Base-by-base conservation (phyloP, 441 rosid species). In the Mallotus repandus region DNA sequence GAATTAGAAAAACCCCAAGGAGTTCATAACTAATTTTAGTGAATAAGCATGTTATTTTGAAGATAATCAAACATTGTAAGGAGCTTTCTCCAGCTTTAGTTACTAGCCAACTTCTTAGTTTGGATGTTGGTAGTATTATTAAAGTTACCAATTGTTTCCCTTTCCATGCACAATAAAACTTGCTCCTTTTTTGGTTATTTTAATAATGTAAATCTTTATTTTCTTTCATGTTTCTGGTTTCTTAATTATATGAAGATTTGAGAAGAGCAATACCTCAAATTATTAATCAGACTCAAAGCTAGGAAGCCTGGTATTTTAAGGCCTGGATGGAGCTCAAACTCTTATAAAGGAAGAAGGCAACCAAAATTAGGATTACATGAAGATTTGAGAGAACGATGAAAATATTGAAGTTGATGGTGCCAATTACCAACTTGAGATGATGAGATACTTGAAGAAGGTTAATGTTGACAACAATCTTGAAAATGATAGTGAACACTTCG, bases 351-450 rank as follows among this genome's bases (percentile, higher is more conserved):
- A n/a, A n/a, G n/a, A n/a, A n/a, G n/a, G n/a, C n/a, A n/a, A n/a
- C n/a, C n/a, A n/a, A n/a, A n/a, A n/a, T n/a, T n/a, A n/a, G n/a
- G n/a, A n/a, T n/a, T n/a, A n/a, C n/a, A n/a, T n/a, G n/a, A 70
- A 94, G 97, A 85, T 88, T 72, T 84, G 95, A 18, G 96, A 94
- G 69, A 98, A 92, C 69, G 97, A 94, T 72, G 99, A 91, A 79
- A 98, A 94, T 83, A 86, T 91, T 81, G 99, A 94, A 82, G 98
- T 93, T 9, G 99, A 95, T 75, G 99, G 99, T 70, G 97, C 98
- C 14, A 92, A 94, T 79, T 94, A 94, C 77, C 99, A 94, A 86
- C 99, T 94, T 82, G 99, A 94, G 63, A 92, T 94, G 99, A 92
- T 95, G 98, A 86, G 97, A 78, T 95, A 98, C 77, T 77, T 95